Evolutionary conservation across 768 basidiomycete species (phyloP).

Genomic region (Postia placenta): DNA sequence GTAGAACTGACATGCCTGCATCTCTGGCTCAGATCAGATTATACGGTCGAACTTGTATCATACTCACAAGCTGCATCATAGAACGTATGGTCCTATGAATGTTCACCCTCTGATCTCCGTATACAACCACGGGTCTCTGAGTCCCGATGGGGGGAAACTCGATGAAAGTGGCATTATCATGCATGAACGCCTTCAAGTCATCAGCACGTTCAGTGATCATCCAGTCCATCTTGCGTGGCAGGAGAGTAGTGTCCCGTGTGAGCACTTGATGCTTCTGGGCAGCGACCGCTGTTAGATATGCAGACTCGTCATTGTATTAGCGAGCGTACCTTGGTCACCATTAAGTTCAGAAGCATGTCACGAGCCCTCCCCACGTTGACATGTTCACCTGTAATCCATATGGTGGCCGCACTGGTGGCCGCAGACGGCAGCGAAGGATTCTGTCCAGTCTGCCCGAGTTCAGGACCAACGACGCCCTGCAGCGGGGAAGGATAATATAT

Average conservation of each 20-base stretch:
- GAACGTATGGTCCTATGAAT: slow-evolving; percentile 91
- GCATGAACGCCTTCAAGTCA: slow-evolving; percentile 88
- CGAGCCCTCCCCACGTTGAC: slow-evolving; percentile 92
- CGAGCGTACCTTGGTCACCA: slow-evolving; percentile 69
- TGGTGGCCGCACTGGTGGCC: slow-evolving; percentile 53
- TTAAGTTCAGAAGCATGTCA: slow-evolving; percentile 90
- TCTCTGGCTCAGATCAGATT: no score
- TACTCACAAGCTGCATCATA: slow-evolving; percentile 89
- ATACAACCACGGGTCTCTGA: slow-evolving; percentile 89
- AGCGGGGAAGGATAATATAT: slow-evolving; percentile 91
- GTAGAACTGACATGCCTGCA: slow-evolving; percentile 91
- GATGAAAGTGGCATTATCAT: slow-evolving; percentile 94
- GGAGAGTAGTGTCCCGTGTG: slow-evolving; percentile 87
- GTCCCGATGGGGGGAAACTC: slow-evolving; percentile 91
- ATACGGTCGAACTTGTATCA: slow-evolving; percentile 11
- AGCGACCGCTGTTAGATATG: background rate
- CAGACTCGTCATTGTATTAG: background rate
- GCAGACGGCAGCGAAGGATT: slow-evolving; percentile 34
- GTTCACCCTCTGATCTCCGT: slow-evolving; percentile 89
- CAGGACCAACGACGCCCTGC: slow-evolving; percentile 76
- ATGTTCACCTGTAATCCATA: slow-evolving; percentile 98
- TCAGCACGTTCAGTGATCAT: slow-evolving; percentile 96
- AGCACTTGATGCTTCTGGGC: slow-evolving; percentile 85
- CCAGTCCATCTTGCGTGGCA: slow-evolving; percentile 97
- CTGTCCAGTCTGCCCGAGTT: slow-evolving; percentile 34